Percentiles rank a stretch among this genome's conserved stretches.
Conservation (phyloP, 345 rosid genomes). For the Crucihimalaya himalaica region DNA sequence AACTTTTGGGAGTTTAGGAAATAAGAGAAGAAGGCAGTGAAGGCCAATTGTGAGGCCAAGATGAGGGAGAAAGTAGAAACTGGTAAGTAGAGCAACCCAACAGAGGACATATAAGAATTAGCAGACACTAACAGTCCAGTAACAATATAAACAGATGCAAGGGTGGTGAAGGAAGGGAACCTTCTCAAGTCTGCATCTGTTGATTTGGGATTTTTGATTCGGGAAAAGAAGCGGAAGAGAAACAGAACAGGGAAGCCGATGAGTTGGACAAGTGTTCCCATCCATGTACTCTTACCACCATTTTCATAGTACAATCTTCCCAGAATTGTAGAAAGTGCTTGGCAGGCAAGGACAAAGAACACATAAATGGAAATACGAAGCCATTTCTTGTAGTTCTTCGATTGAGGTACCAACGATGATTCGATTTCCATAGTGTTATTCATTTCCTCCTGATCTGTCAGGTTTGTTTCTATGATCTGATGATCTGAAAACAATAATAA, state of each 20-base stretch:
- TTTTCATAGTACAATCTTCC: slow-evolving; percentile 52
- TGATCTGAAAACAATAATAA: slow-evolving; percentile 10
- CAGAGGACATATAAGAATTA: slow-evolving; percentile 42
- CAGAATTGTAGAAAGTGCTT: slow-evolving; percentile 44
- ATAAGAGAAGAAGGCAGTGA: slow-evolving; percentile 57
- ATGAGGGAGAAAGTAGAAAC: slow-evolving; percentile 53
- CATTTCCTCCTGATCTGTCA: slow-evolving; percentile 1
- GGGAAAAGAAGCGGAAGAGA: slow-evolving; percentile 45
- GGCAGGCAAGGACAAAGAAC: slow-evolving; percentile 46
- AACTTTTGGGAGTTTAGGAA: slow-evolving; percentile 53
- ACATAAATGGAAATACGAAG: slow-evolving; percentile 41
- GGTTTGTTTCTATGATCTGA: slow-evolving; percentile 10
- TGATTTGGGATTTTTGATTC: slow-evolving; percentile 13
- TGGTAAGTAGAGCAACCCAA: slow-evolving; percentile 55
- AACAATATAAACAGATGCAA: slow-evolving; percentile 39
- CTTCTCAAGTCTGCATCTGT: background rate
- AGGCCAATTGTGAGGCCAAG: slow-evolving; percentile 50
- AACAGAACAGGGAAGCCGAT: slow-evolving; percentile 57
- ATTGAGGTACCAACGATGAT: background rate
- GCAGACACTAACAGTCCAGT: slow-evolving; percentile 45
- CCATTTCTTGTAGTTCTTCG: slow-evolving; percentile 41
- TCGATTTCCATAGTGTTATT: slow-evolving; percentile 29
- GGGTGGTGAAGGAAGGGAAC: slow-evolving; percentile 16
- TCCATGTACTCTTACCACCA: slow-evolving; percentile 57
- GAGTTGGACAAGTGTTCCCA: slow-evolving; percentile 49